phyloP scores from a whole-genome alignment of 2,329 filamentous ascomycete genomes.

The Aspergillus transmontanensis region DNA sequence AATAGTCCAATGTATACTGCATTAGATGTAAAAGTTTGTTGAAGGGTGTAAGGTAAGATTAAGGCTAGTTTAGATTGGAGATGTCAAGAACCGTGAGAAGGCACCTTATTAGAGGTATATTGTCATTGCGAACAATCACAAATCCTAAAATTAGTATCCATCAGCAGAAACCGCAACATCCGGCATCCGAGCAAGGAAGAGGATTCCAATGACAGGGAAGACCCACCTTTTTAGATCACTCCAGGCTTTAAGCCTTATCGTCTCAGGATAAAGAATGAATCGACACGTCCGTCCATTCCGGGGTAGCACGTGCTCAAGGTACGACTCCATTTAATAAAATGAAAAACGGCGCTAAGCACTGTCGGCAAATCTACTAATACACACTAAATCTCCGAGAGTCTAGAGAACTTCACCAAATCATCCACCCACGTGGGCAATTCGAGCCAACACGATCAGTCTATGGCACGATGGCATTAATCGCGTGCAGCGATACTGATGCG shows the following conservation, averaged over 20 bases:
- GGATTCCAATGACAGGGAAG: no score
- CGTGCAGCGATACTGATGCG: no score
- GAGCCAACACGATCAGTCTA: background rate
- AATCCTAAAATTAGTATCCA: background rate
- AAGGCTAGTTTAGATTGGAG: background rate
- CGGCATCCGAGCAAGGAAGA: background rate
- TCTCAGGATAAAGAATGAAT: background rate
- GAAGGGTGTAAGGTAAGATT: background rate
- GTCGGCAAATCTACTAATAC: background rate
- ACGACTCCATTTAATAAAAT: background rate
- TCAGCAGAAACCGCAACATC: background rate
- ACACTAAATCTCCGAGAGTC: background rate
- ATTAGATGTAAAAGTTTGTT: background rate
- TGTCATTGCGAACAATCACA: background rate
- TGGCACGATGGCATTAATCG: no score
- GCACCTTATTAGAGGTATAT: no score
- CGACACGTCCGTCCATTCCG: background rate
- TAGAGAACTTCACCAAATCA: background rate
- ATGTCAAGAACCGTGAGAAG: background rate
- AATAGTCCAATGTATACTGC: no score
- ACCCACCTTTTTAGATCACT: no score
- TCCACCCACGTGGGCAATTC: background rate
- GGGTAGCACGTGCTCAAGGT: background rate
- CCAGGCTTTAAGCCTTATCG: no score
- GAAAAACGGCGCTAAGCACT: background rate